These are phyloP conservation scores for Albatrellus sp. DNA, from an alignment of 1,284 basidiomycete genomes.

Conservation along the genomic window DNA sequence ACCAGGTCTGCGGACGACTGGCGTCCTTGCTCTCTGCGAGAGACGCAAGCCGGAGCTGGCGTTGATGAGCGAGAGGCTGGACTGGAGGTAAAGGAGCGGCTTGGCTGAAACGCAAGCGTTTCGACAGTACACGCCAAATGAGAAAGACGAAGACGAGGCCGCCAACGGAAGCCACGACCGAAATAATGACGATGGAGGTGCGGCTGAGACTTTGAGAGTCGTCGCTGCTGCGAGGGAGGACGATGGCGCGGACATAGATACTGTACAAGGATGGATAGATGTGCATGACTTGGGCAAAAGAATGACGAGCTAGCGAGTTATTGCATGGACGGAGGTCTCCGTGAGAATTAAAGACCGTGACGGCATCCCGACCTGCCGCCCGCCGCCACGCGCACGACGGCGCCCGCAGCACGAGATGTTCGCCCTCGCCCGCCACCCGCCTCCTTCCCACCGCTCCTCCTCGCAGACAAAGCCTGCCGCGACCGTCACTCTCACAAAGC, in stretches of 20 bases:
- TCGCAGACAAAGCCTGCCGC: conserved; percentile 9
- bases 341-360: neutral
- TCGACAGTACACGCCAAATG: conserved; percentile 25
- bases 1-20: conserved; percentile 14
- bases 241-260: conserved; percentile 3
- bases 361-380: neutral
- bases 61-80: conserved; percentile 46
- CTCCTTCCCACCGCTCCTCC: conserved; percentile 4
- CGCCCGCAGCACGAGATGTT: neutral
- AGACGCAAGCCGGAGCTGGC: conserved; percentile 31
- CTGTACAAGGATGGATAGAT: conserved; percentile 7
- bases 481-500: conserved; percentile 37
- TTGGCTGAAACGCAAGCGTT: conserved; percentile 17
- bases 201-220: conserved; percentile 13
- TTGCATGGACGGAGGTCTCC: conserved; percentile 4
- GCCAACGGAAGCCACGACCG: conserved; percentile 27
- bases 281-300: conserved; percentile 3
- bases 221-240: neutral
- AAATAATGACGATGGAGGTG: conserved; percentile 32
- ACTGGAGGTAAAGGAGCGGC: conserved; percentile 41
- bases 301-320: conserved; percentile 9
- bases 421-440: neutral
- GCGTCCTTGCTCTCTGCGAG: conserved; percentile 12
- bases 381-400: neutral
- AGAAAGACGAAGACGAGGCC: conserved; percentile 25